Evolutionary conservation across 306 rosid species (phyloP), one percentile per base, ranked within the genome.

Genomic region (Luffa acutangula): DNA sequence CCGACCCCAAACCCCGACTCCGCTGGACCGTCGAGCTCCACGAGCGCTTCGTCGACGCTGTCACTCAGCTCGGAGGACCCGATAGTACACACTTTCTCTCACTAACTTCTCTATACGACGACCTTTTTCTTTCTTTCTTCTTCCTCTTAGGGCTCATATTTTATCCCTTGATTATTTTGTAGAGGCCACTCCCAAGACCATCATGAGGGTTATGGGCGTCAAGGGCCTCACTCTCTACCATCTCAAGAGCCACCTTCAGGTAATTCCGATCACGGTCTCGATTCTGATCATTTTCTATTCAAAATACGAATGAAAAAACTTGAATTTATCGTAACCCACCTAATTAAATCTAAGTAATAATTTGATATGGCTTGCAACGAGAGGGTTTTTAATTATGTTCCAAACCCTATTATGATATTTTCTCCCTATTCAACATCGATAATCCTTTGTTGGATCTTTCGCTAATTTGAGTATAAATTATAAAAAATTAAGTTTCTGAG

Each of bases 181-280:
- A 96, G 99, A 96, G 89, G 99, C 99, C 5, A 96, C 99, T 33
- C 99, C 99, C 1, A 96, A 96, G 86, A 93, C 99, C 43, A 96
- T 96, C 85, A 96, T 96, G 99, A 91, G 99, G 85, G 99, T 93
- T 45, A 96, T 96, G 99, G 96, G 99, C 77, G 99, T 96, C 84
- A 96, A 96, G 89, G 99, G 99, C 80, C 98, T 96, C 25, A 96
- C 99, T 77, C 98, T 96, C 87, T 96, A 96, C 93, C 99, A 96
- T 88, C 96, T 96, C 84, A 96, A 96, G 92, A 96, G 99, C 86
- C 99, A 96, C 33, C 99, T 96, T 49, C 99, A 96, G 99, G 99
- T 95, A 48, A 8, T 15, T 21, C 33, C 6, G 6, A 71, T 25
- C 17, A 4, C 18, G 84, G 77, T 80, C 82, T 33, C 75, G 37